Conservation (phyloP, 257 asterid genomes). For the Haberlea rhodopensis region DNA sequence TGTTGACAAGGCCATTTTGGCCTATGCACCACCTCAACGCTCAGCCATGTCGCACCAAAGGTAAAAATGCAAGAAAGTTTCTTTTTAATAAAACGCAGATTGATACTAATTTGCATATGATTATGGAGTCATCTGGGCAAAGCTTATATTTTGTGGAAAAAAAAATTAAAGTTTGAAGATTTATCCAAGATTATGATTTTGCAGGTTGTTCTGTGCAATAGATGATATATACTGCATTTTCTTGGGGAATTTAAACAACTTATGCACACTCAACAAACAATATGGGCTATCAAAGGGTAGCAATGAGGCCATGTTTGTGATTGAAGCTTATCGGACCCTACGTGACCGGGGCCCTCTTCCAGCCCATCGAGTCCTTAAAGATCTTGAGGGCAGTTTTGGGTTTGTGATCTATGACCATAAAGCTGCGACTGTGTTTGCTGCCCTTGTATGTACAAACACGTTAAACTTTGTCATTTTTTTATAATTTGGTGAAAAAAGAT, state of each 20-base stretch:
- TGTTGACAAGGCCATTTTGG: slow-evolving; percentile 59
- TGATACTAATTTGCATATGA: too few relatives aligned
- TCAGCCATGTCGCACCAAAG: slow-evolving; percentile 42
- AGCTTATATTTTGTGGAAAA: too few relatives aligned
- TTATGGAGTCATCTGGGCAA: too few relatives aligned
- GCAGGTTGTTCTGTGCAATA: slow-evolving; percentile 75
- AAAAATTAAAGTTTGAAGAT: neutral
- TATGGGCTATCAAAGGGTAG: slow-evolving; percentile 72
- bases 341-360: slow-evolving; percentile 92
- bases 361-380: slow-evolving; percentile 86
- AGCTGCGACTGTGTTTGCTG: slow-evolving; percentile 65
- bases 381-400: slow-evolving; percentile 84
- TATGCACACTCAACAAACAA: slow-evolving; percentile 68
- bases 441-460: slow-evolving; percentile 63
- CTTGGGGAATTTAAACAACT: slow-evolving; percentile 64
- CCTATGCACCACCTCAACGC: slow-evolving; percentile 45
- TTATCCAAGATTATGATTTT: slow-evolving; percentile 19
- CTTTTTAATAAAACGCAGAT: neutral
- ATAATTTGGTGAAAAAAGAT: neutral
- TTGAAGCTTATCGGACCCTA: slow-evolving; percentile 87
- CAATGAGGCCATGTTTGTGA: slow-evolving; percentile 71
- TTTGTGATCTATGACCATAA: slow-evolving; percentile 86
- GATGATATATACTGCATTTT: slow-evolving; percentile 82
- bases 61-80: slow-evolving; percentile 29
- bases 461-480: neutral